Percentiles rank a stretch among this genome's conserved stretches.
Evolutionary conservation across 2,329 filamentous ascomycete genomes (phyloP).

Genomic region (Botrytis elliptica): DNA sequence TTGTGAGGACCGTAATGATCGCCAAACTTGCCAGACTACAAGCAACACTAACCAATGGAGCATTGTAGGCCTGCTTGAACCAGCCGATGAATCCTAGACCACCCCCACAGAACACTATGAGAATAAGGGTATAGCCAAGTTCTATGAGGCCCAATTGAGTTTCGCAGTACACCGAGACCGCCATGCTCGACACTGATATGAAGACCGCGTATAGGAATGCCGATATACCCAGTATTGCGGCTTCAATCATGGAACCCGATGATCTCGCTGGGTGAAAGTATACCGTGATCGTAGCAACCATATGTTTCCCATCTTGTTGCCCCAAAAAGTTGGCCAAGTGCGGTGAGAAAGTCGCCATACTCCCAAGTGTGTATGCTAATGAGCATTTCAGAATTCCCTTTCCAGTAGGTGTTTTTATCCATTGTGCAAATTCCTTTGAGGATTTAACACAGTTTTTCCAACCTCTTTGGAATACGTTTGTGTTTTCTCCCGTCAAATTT

Average conservation of each 20-base stretch:
- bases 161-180: constrained; percentile 77
- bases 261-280: constrained; percentile 92
- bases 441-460: constrained; percentile 41
- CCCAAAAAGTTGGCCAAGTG: constrained; percentile 72
- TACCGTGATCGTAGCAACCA: constrained; percentile 89
- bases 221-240: constrained; percentile 70
- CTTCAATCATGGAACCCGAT: constrained; percentile 86
- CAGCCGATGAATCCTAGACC: constrained; percentile 85
- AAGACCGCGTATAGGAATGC: constrained; percentile 78
- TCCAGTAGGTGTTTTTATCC: constrained; percentile 69
- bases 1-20: constrained; percentile 86
- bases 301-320: constrained; percentile 85
- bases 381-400: constrained; percentile 87
- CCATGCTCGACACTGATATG: constrained; percentile 82
- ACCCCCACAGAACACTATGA: constrained; percentile 81
- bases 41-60: constrained; percentile 78
- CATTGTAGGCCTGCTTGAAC: constrained; percentile 77
- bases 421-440: constrained; percentile 50
- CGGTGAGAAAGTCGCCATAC: constrained; percentile 79
- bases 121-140: constrained; percentile 74
- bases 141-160: constrained; percentile 62
- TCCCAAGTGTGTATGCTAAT: constrained; percentile 82
- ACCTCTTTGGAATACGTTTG: constrained; percentile 39
- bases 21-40: constrained; percentile 84
- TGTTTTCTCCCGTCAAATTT: constrained; percentile 12